A percentile compares a stretch with the other conserved stretches of the same genome.
phyloP scores from a whole-genome alignment of 169 alveolate species.

The Toxoplasma gondii region DNA sequence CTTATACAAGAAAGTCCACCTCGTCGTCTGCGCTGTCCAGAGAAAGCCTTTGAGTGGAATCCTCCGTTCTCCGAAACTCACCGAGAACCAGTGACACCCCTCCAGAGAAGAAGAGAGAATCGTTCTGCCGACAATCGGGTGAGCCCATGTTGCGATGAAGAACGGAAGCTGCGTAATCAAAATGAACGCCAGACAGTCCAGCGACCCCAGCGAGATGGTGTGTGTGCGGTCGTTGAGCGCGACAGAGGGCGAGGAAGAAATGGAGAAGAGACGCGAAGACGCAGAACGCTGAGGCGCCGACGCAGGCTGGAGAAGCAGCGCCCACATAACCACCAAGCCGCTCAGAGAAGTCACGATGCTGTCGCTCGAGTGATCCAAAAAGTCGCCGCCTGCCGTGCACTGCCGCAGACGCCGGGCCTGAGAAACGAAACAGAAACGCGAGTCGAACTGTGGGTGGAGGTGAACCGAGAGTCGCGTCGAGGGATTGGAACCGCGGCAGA shows the following conservation, averaged over 20 bases:
- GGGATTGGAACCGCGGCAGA: not conserved
- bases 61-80: conserved; percentile 14
- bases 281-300: not conserved
- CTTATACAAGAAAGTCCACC: too few relatives aligned
- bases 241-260: conserved; percentile 40
- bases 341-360: conserved; percentile 40
- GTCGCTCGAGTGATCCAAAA: conserved; percentile 64
- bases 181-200: conserved; percentile 20
- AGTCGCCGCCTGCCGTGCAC: conserved; percentile 65
- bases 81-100: conserved; percentile 44
- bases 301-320: not conserved
- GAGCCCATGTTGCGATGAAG: conserved; percentile 65
- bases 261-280: not conserved
- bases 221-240: not conserved
- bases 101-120: conserved; percentile 54
- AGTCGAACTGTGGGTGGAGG: not conserved
- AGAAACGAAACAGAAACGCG: not conserved
- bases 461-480: not conserved
- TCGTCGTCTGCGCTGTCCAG: too few relatives aligned
- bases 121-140: conserved; percentile 59
- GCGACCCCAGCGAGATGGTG: not conserved
- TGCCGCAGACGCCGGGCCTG: conserved; percentile 63
- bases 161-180: conserved; percentile 46
- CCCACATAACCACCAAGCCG: conserved; percentile 15
- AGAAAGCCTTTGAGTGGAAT: too few relatives aligned